Base-by-base conservation (phyloP, 2,329 filamentous ascomycete genomes). In the Davidsoniella virescens region DNA sequence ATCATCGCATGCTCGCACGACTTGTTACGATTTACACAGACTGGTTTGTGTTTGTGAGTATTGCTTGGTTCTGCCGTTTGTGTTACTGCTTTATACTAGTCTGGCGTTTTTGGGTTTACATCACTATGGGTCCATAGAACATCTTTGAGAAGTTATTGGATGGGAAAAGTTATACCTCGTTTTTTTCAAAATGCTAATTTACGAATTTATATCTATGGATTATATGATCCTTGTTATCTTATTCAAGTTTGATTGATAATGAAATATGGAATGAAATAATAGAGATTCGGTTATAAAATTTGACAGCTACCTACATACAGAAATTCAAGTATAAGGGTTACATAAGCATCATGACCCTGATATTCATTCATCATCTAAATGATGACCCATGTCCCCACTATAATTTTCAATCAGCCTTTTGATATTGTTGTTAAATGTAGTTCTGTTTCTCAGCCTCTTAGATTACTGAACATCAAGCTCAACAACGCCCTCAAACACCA, bases 371-470 rank as follows among this genome's bases (percentile, higher is more conserved):
- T 20, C 5, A 20, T 20, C 29, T 33, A 33, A 9, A 33, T 33
- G 8, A 33, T 12, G 5, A 33, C 29, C 12, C 12, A 33, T 33
- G 29, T 37, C 18, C 29, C 48, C 48, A 40, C n/a, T 40, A 38
- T 50, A 50, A 50, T 50, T 45, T 50, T 42, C 20, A 9, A 12
- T 39, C 41, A 50, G 48, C 48, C 48, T 50, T 50, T 18, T 25
- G 4, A 5, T 38, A 40, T 39, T 25, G 5, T 33, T 33, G 29
- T 12, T 33, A 12, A 2, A 33, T 33, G 29, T 9, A 33, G 10
- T 44, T 23, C 16, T 7, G 38, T 49, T 44, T 10, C 37, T 44
- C 48, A 39, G 16, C 36, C 14, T 33, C 29, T 9, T 12, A 9
- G 12, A 33, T 9, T 12, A 6, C 10, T 12, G 29, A 33, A 33